phyloP scores from a whole-genome alignment of 352 stramenopile genomes.

The Pythium plurisporium region DNA sequence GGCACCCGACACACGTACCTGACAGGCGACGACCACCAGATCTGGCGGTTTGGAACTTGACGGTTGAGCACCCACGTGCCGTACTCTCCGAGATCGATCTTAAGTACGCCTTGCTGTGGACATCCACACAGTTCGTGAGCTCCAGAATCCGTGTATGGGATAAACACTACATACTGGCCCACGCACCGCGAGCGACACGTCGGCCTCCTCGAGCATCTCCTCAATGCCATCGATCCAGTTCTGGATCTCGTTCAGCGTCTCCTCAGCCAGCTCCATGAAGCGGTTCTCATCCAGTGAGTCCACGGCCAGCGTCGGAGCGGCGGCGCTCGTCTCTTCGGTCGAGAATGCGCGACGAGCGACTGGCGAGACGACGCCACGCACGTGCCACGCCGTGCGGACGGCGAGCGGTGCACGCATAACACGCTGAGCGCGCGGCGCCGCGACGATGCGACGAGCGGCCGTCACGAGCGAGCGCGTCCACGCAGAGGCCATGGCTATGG shows the following conservation, averaged over 20 bases:
- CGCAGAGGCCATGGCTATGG: constrained; percentile 1
- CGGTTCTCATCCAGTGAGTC: constrained; percentile 60
- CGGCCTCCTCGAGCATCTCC: constrained; percentile 81
- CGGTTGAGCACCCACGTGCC: constrained; percentile 98
- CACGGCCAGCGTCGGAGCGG: not conserved
- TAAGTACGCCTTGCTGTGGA: constrained; percentile 93
- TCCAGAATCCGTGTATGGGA: too few relatives aligned
- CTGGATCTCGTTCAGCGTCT: constrained; percentile 68
- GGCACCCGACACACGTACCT: constrained; percentile 42
- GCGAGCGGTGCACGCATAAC: not conserved
- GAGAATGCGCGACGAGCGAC: constrained; percentile 3
- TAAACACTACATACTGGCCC: not conserved
- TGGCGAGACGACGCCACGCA: not conserved
- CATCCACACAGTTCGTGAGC: not conserved
- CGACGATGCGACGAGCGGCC: not conserved
- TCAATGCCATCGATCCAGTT: constrained; percentile 80
- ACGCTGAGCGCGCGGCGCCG: not conserved
- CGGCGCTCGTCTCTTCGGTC: not conserved
- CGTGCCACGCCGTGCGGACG: not conserved
- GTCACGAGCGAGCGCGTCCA: constrained; percentile 9
- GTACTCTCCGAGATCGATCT: constrained; percentile 90
- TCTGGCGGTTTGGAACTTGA: constrained; percentile 96
- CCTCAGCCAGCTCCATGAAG: constrained; percentile 76
- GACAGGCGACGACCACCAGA: constrained; percentile 97
- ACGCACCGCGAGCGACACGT: constrained; percentile 68